Evolutionary conservation across 495 filamentous ascomycete genomes (phyloP), one percentile per base, ranked within the genome.

Genomic region (Lepraria neglecta): DNA sequence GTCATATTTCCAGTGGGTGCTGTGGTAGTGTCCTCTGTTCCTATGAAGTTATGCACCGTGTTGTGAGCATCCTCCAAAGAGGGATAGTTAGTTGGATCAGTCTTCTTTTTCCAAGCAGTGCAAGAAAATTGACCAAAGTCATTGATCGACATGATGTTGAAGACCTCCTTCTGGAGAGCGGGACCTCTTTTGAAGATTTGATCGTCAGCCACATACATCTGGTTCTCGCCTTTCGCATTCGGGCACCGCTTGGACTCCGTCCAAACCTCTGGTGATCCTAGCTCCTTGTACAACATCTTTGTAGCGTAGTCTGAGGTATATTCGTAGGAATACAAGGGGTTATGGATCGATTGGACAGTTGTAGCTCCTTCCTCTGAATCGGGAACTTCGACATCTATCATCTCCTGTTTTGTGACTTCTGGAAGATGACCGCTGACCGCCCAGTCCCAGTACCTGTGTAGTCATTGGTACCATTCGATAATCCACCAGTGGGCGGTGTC

Each of bases 1-100:
- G 30, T 52, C 56, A 42, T 61, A 43, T 58, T 60, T 63, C 44
- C 63, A 21, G 10, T 59, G 19, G n/a, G 64, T 38, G 44, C 44
- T n/a, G 44, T 46, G 12, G 17, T 46, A 46, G 44, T 46, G 44
- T 46, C 44, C 44, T 46, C 44, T 6, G 44, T 46, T n/a, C 44
- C 44, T 14, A 46, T 46, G 44, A 46, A 46, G 44, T 46, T 46
- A 21, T 46, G 44, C 17, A 46, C 44, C 19, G 44, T 46, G 15
- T 46, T 46, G 44, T 46, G 44, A 46, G 44, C 44, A n/a, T 46
- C 44, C 19, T 46, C 44, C 44, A 46, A 19, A 4, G 44, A 46
- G 44, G 44, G 44, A 46, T 46, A 21, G 44, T 46, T 5, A 46
- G 44, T 46, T n/a, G 44, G 44, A 46, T 46, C 44, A n/a, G 44